Conservation (phyloP, 371 early-diverging fungal genomes). For the Rhizopus stolonifer region DNA sequence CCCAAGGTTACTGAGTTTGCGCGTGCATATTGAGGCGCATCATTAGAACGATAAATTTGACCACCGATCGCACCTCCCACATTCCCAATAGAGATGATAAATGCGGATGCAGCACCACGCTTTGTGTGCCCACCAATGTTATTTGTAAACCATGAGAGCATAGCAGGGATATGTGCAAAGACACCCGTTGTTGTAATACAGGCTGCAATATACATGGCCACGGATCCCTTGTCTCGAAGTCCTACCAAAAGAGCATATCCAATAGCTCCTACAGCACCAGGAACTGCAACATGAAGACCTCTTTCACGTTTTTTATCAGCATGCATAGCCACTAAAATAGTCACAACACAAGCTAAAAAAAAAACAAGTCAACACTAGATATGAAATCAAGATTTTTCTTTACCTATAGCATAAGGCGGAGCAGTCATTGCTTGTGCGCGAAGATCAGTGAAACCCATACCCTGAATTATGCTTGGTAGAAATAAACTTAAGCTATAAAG, state of each 20-base stretch:
- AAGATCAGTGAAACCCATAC: conserved; percentile 59
- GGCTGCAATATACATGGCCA: conserved; percentile 52
- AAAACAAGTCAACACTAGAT: background rate
- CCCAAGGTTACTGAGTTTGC: conserved; percentile 46
- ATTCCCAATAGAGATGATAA: conserved; percentile 64
- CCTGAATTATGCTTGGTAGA: conserved; percentile 70
- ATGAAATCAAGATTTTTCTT: too few relatives aligned
- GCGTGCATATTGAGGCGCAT: conserved; percentile 56
- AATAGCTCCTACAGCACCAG: conserved; percentile 58
- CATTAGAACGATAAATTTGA: conserved; percentile 58
- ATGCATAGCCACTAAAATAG: conserved; percentile 58
- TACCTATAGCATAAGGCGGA: conserved; percentile 45
- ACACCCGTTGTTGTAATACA: conserved; percentile 56
- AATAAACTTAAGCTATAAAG: conserved; percentile 67
- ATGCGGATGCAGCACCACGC: conserved; percentile 59
- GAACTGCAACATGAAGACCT: conserved; percentile 61
- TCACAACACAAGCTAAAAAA: conserved; percentile 51
- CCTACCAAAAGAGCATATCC: conserved; percentile 66
- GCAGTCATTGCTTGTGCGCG: conserved; percentile 55
- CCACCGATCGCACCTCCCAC: conserved; percentile 66
- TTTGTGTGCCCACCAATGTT: conserved; percentile 68
- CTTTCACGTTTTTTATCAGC: conserved; percentile 66
- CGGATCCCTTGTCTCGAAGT: conserved; percentile 28
- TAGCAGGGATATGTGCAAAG: conserved; percentile 57
- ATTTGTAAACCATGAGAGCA: conserved; percentile 63